Evolutionary conservation across 495 filamentous ascomycete genomes (phyloP), one percentile per base, ranked within the genome.

Genomic region (Aspergillus funiculosus): DNA sequence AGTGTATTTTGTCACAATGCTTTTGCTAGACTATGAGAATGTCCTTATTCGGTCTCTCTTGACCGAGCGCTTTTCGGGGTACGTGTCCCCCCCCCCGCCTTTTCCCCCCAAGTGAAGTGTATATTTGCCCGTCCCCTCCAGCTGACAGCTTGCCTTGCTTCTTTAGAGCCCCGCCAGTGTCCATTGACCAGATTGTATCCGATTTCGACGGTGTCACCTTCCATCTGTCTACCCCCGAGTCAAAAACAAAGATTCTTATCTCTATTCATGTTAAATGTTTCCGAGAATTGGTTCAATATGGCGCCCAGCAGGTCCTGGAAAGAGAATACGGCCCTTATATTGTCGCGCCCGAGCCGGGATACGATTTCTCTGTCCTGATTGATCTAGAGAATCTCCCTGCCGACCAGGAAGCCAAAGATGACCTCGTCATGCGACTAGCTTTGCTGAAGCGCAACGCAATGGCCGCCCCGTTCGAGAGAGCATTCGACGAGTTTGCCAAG

Each of bases 11-110:
- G 30, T 46, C 46, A 49, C 18, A 25, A 96, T 96, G 92, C 80
- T 98, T 69, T 83, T 97, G 60, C 82, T 99, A 57, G 92, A 99
- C 63, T 99, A 99, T 64, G 92, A 97, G 63, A 99, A 99, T 69
- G 89, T 94, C 46, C 76, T 97, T 59, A 95, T 99, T 61, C 87
- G 95, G 71, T 85, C 89, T 43, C 80, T 97, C 54, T 82, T 99
- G 51, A 94, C 84, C 47, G 92, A 99, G 72, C 85, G 92, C 53
- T 91, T 97, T 70, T 83, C 85, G 30, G 87, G 87, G 89, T 92
- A 78, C 53, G 62, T 40, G 47, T 30, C 25, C 51, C 55, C 52
- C 47, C 40, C 48, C 38, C 47, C 52, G 38, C 37, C 28, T 41
- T 41, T 31, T 13, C 43, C 47, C 52, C 36, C 50, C 41, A 31